Base-by-base conservation (phyloP, 257 asterid species). In the Salvia hispanica region DNA sequence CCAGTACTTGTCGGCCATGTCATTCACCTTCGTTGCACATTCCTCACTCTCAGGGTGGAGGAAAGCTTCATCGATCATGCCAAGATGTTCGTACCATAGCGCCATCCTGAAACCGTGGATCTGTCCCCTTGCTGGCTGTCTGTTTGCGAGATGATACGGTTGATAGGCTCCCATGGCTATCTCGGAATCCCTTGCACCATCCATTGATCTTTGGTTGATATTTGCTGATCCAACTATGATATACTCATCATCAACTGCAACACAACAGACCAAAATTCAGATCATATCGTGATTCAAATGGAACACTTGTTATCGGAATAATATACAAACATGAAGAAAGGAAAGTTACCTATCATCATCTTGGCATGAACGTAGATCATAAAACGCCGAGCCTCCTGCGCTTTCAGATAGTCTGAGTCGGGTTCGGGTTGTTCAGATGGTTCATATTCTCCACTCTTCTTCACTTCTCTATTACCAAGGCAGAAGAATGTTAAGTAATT, bases 141-240 rank as follows among this genome's bases (percentile, higher is more conserved):
- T 69, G 10, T 47, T 71, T 3, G 91, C 77, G 52, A 92, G 52
- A 72, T 92, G 93, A 69, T 89, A 44, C 0, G 98, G 97, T 64
- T 92, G 98, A 80, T 87, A 92, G 21, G 95, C 95, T 3, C 97
- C 98, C 89, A 90, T 92, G 4, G 98, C 98, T 33, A 92, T 90
- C 83, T 92, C 98, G 0, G 98, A 84, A 62, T 92, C 98, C 62
- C 98, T 78, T 7, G 96, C 83, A 1, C 98, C 98, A 21, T 92
- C 97, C 97, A 92, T 89, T 9, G 98, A 92, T 74, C 98, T 81
- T 77, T 92, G 98, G 86, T 92, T 90, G 77, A 92, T 92, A 77
- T 92, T 92, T 72, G 98, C 98, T 1, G 98, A 92, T 77, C 97
- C 98, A 33, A 92, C 70, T 69, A 92, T 92, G 11, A 92, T 90